A percentile compares a stretch with the other conserved stretches of the same genome.
Evolutionary conservation across 2,329 filamentous ascomycete genomes (phyloP).

Genomic region (Scortechinia acanthostroma): DNA sequence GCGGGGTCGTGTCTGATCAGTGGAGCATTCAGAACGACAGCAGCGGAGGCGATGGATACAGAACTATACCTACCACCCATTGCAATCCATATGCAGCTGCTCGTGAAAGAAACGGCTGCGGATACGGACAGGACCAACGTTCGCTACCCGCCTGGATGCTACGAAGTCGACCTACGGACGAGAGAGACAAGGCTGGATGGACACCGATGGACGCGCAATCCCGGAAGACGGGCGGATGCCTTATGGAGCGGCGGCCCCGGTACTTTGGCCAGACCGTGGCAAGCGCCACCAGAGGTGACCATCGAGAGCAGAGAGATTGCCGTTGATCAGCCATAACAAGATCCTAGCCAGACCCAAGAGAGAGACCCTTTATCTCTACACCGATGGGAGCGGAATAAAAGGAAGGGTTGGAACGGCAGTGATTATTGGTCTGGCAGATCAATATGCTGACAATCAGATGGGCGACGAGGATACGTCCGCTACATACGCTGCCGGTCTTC

Average conservation of each 20-base stretch:
- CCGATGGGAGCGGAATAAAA: constrained; percentile 5
- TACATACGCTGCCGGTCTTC: constrained; percentile 9
- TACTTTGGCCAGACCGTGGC: not conserved
- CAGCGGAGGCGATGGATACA: not conserved
- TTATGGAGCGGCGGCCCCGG: not conserved
- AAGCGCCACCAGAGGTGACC: not conserved
- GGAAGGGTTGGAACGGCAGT: constrained; percentile 4
- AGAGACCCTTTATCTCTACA: constrained; percentile 4
- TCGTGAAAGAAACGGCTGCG: not conserved
- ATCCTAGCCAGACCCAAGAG: not conserved
- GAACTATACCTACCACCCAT: not conserved
- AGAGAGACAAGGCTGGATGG: not conserved
- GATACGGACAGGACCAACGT: not conserved
- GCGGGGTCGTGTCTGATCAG: too few relatives aligned
- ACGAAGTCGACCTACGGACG: not conserved
- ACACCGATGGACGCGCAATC: not conserved
- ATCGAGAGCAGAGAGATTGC: not conserved
- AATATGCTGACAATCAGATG: constrained; percentile 2
- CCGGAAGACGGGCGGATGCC: not conserved
- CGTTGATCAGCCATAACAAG: not conserved
- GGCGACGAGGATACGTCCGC: constrained; percentile 8
- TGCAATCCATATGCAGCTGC: not conserved
- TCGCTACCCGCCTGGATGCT: not conserved
- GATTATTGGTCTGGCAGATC: not conserved
- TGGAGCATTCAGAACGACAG: not conserved